Evolutionary conservation across 371 early-diverging fungal genomes (phyloP), one percentile per base, ranked within the genome.

Genomic region (Mucor sp.): DNA sequence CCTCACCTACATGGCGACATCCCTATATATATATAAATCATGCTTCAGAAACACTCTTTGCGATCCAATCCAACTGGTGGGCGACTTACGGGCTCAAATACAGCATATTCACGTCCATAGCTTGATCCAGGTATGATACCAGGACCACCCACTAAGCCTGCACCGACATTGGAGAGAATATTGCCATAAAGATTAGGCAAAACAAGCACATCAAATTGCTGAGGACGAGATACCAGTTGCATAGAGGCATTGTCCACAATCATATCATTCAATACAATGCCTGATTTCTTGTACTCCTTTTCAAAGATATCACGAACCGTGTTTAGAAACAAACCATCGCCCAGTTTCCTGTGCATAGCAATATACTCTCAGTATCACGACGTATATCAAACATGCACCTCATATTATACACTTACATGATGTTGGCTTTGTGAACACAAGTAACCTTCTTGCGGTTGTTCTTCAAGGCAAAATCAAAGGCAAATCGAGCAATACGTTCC

Each of bases 171-270:
- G 78, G 94, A 92, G 50, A 96, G 88, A 75, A 98, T 98, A 88
- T 91, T 96, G 74, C 99, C 99, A 79, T 98, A 98, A 80, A 98
- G 87, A 89, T 98, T 98, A 58, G 97, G 97, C 88, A 94, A 93
- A 64, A 98, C 97, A 87, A 98, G 91, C 60, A 98, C 98, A 76
- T 98, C 98, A 65, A 98, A 98, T 82, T 98, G 98, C 73, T 91
- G 91, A 61, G 99, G 99, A 75, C 89, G 93, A 74, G 95, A 91
- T 35, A 97, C 98, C 17, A 98, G 88, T 81, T 98, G 99, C 99
- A 98, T 98, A 60, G 98, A 91, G 44, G 96, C 91, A 85, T 98
- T 98, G 80, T 98, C 99, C 69, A 98, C 97, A 83, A 98, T 98
- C 98, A 98, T 96, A 83, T 97, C 97, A 67, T 95, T 89, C 78